phyloP scores from a whole-genome alignment of 1,284 basidiomycete genomes.

The Trichosporon inkin region DNA sequence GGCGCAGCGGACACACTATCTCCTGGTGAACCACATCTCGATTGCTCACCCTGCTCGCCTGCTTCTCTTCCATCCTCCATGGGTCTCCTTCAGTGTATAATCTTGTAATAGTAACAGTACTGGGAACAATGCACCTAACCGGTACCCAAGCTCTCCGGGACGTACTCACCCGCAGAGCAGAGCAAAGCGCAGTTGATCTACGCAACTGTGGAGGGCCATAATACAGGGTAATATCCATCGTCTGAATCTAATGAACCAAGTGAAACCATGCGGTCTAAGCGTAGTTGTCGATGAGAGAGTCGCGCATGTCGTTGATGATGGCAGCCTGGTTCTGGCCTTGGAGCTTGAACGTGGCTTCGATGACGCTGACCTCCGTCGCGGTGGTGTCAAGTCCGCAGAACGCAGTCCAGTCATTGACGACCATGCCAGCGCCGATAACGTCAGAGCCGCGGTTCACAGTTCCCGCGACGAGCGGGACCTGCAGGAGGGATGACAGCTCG shows the following conservation, averaged over 20 bases:
- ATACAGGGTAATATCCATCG: slow-evolving; percentile 10
- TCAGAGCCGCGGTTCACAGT: slow-evolving; percentile 98
- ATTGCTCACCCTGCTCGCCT: not conserved
- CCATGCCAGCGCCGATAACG: slow-evolving; percentile 92
- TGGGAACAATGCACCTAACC: not conserved
- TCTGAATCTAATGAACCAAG: not conserved
- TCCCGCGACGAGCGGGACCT: slow-evolving; percentile 92
- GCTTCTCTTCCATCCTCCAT: no score
- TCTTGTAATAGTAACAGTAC: slow-evolving; percentile 3
- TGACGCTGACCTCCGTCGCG: slow-evolving; percentile 96
- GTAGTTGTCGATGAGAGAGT: slow-evolving; percentile 89
- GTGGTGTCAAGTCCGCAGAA: slow-evolving; percentile 96
- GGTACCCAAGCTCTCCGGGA: not conserved
- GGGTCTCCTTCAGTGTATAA: not conserved
- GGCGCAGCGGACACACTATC: no score
- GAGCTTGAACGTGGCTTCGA: slow-evolving; percentile 90
- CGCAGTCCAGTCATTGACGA: slow-evolving; percentile 99
- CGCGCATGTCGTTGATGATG: slow-evolving; percentile 90
- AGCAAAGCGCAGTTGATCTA: no score
- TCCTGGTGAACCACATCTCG: not conserved
- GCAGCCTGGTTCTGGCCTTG: slow-evolving; percentile 81
- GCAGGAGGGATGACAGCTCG: slow-evolving; percentile 88
- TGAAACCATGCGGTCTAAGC: slow-evolving; percentile 54
- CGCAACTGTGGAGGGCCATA: not conserved
- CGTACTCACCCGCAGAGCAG: no score